Base-by-base conservation (phyloP, 1,284 basidiomycete species). In the Cystobasidiaceae sp. region DNA sequence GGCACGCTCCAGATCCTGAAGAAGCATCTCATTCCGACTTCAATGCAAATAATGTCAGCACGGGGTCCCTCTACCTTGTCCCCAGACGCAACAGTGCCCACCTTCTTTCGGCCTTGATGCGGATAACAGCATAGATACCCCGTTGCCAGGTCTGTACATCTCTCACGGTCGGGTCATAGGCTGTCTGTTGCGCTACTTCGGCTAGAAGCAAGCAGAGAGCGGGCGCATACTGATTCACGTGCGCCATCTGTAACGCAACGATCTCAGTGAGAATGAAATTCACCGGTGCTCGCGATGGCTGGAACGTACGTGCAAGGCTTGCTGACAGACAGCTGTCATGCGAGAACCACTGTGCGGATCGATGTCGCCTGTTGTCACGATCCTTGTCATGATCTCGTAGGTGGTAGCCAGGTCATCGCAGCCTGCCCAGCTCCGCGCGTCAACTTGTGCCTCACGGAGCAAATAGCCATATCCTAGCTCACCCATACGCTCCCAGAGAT, bases 401-500 rank as follows among this genome's bases (percentile, higher is more conserved):
- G 41, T 56, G 19, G 32, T 17, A 6, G 41, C 54, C 4, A 56
- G 39, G 44, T 56, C 54, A 30, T 44, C 19, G 8, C 39, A 43
- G 19, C 54, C 54, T 59, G 39, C 15, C 7, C 11, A 19, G 41
- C 25, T 45, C 15, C 13, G 19, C 27, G 32, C 17, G 4, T n/a
- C 1, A n/a, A 34, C 30, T 34, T 27, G 15, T 33, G 21, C 23
- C 30, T 21, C 33, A 52, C 28, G 25, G 13, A n/a, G 5, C 8
- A 39, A 11, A 39, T 11, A n/a, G 37, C 15, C 45, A 48, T 8
- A 13, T 48, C 9, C 45, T 17, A 17, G 30, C 28, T 15, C 25
- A 46, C 61, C 61, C 23, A 64, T 39, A n/a, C 30, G 37, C 1
- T 64, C 61, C 61, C 61, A 64, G 1, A 64, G 28, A 28, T 32